Base-by-base conservation (phyloP, 192 early-diverging fungal genomes). In the Rhizoclosmatium globosum region DNA sequence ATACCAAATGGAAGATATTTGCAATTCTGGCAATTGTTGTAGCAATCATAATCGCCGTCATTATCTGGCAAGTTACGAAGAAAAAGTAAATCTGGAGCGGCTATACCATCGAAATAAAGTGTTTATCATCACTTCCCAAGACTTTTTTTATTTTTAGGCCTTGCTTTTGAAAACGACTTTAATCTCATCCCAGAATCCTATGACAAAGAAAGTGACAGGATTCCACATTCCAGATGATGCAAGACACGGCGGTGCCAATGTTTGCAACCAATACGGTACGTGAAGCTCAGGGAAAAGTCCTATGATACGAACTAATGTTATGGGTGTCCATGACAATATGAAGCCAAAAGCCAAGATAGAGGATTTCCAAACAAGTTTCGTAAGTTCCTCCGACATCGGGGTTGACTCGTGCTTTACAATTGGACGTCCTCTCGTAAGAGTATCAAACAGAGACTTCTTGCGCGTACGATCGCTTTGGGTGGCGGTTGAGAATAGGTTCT, bases 271-370 rank as follows among this genome's bases (percentile, higher is more conserved):
- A 21, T 41, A 19, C 19, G 72, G 72, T 11, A 45, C 59, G 21
- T 46, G 58, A 9, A 15, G 2, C 4, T 56, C 59, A 23, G 41
- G 59, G 13, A 43, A n/a, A 21, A 71, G 17, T 9, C 9, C 11
- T 41, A 62, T n/a, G 19, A 64, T 38, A 43, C 72, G 72, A 19
- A 4, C 13, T 11, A 58, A 38, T 6, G 72, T 74, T 6, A 59
- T 59, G 19, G 72, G 72, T 23, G 60, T 47, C 72, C 72, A 74
- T 15, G 72, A 44, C n/a, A 74, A 13, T 19, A 64, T 4, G 21
- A 45, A 74, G 11, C 59, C 57, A 47, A 58, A 17, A 7, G 50
- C 47, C 9, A 74, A 7, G 6, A 60, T 39, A 4, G 7, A 6
- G 11, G 38, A 39, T 58, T 62, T 74, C 59, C 21, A 13, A 4